Evolutionary conservation across 2,329 filamentous ascomycete species (phyloP), one percentile per base, ranked within the genome.

Genomic region (Bipolaris cookei): DNA sequence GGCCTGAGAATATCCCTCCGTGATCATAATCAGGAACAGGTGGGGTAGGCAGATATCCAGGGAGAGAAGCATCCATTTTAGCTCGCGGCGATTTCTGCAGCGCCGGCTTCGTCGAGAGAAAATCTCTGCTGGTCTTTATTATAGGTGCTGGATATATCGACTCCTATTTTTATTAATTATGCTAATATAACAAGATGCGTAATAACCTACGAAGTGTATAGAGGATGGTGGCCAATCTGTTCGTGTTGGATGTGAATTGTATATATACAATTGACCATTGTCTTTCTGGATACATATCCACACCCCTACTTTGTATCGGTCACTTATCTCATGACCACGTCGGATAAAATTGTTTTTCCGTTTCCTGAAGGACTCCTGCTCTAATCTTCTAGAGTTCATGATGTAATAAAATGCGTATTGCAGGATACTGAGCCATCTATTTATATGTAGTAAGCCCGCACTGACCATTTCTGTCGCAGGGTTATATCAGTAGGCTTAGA

Each of bases 301-400:
- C 7, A 66, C 50, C 23, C 23, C 20, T 35, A 61, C 59, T 35
- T 62, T 58, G 18, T 66, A 66, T 5, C 28, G 32, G 13, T 32
- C 10, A 39, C 59, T 64, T 23, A 65, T 59, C 38, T 65, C 34
- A 52, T 65, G 14, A 23, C 58, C 41, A 18, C 47, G 46, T 18
- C 52, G 39, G 16, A 65, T 53, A 23, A 54, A 65, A 21, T 65
- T 65, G 34, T 60, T 58, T 13, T 45, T 62, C 21, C 52, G 34
- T 50, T 65, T 65, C 4, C 44, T n/a, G 43, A 65, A 64, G 10
- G 54, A 62, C 35, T 65, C 55, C 30, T 62, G 50, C 39, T 65
- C 7, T 37, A 56, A 58, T 45, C 61, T 57, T 61, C 57, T 65
- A 6, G 21, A 21, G 21, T 21, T 21, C 21, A 21, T 21, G 21